These are phyloP conservation scores for Sporothrix pallida DNA, from an alignment of 2,329 filamentous ascomycete genomes.

Conservation along the genomic window DNA sequence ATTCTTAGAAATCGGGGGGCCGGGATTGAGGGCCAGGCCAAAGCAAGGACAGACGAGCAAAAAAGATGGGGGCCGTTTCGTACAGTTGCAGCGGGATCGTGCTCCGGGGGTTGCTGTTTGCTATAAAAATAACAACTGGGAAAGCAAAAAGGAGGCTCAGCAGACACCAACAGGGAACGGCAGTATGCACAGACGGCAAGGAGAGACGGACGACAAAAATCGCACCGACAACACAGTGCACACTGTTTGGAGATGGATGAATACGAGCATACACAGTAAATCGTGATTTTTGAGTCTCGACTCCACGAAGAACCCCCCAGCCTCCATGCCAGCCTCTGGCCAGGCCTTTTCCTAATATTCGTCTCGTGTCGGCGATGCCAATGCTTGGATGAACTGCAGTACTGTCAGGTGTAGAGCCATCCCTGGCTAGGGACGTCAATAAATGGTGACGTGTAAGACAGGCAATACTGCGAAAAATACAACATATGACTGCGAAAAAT, in stretches of 20 bases:
- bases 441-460: neutral
- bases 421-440: neutral
- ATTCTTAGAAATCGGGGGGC: neutral
- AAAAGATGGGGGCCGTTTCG: neutral
- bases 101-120: neutral
- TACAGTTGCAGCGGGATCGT: slow-evolving; percentile 8
- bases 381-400: no score
- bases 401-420: neutral
- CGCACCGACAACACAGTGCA: neutral
- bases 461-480: neutral
- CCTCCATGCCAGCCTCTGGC: no score
- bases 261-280: neutral
- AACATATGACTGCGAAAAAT: neutral
- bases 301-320: no score
- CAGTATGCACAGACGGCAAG: no score
- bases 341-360: no score
- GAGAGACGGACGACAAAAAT: neutral
- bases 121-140: neutral
- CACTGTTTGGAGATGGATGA: neutral
- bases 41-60: no score
- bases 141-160: neutral
- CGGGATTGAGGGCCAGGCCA: no score
- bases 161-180: neutral
- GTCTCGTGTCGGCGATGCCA: no score
- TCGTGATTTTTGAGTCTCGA: no score